These are phyloP conservation scores for Rhizophlyctis rosea DNA, from an alignment of 192 early-diverging fungal species.

Conservation along the genomic window DNA sequence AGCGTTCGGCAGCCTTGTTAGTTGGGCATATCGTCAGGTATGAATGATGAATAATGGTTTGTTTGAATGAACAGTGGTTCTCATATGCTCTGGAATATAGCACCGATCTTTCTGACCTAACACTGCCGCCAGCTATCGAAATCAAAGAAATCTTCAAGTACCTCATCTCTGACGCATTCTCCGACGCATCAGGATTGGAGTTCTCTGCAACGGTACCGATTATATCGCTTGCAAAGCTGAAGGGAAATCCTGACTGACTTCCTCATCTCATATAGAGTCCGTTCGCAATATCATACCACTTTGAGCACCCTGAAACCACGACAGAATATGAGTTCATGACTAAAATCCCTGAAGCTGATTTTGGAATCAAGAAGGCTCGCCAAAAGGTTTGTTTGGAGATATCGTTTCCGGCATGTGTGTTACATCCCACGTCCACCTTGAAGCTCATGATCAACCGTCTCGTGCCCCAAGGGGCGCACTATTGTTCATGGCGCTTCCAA, in stretches of 20 bases:
- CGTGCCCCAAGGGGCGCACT: conserved; percentile 11
- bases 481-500: conserved; percentile 27
- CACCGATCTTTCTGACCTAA: background rate
- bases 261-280: conserved; percentile 26
- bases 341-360: conserved; percentile 47
- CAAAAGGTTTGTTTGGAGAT: conserved; percentile 44
- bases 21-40: conserved; percentile 6
- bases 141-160: conserved; percentile 57
- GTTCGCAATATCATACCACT: conserved; percentile 48
- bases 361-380: conserved; percentile 51
- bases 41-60: background rate
- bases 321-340: conserved; percentile 64
- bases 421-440: too few species aligned
- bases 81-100: background rate
- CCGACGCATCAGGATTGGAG: conserved; percentile 23
- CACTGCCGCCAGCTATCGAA: background rate
- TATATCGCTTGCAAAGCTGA: background rate
- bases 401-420: background rate
- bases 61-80: background rate
- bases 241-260: background rate
- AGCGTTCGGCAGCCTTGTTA: conserved; percentile 17
- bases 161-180: conserved; percentile 40
- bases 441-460: background rate
- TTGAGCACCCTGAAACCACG: conserved; percentile 51
- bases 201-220: conserved; percentile 27